phyloP scores from a whole-genome alignment of 805 yeast species.

The Candida incommunis region DNA sequence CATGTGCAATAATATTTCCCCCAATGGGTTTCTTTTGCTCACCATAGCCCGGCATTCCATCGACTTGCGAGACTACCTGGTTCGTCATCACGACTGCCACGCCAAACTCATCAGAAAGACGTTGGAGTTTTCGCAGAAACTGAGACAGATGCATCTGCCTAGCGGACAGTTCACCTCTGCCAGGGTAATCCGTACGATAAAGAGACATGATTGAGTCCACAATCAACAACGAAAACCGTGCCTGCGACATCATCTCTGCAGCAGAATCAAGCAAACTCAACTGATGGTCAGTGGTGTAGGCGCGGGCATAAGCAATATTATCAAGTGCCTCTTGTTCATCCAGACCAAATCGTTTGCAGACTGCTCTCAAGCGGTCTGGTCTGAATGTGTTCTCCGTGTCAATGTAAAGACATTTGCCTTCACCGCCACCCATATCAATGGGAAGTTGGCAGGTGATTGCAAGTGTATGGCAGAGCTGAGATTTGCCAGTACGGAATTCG shows the following conservation, averaged over 20 bases:
- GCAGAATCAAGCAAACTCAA: conserved; percentile 75
- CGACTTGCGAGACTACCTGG: conserved; percentile 97
- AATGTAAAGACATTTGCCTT: conserved; percentile 89
- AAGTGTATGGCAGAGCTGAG: conserved; percentile 90
- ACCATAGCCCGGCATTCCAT: conserved; percentile 67
- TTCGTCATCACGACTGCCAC: conserved; percentile 92
- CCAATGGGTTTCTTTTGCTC: conserved; percentile 98
- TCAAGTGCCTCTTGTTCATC: conserved; percentile 91
- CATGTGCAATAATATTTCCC: conserved; percentile 94
- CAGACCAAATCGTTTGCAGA: conserved; percentile 82
- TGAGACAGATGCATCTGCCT: conserved; percentile 90
- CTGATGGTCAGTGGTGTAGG: conserved; percentile 95
- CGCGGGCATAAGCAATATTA: conserved; percentile 94
- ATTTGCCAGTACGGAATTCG: conserved; percentile 94
- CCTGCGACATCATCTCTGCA: conserved; percentile 90
- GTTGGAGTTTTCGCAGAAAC: conserved; percentile 79
- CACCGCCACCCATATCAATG: conserved; percentile 95
- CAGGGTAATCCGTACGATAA: conserved; percentile 87
- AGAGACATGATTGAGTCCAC: conserved; percentile 98
- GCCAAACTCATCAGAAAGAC: conserved; percentile 95
- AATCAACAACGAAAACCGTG: conserved; percentile 75
- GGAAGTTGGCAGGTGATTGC: conserved; percentile 97
- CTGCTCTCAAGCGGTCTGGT: conserved; percentile 77
- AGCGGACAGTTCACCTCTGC: conserved; percentile 91
- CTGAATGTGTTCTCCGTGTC: conserved; percentile 97